Percentiles rank a stretch among this genome's conserved stretches.
Conservation (phyloP, 345 rosid genomes). For the Carallia pectinifolia region DNA sequence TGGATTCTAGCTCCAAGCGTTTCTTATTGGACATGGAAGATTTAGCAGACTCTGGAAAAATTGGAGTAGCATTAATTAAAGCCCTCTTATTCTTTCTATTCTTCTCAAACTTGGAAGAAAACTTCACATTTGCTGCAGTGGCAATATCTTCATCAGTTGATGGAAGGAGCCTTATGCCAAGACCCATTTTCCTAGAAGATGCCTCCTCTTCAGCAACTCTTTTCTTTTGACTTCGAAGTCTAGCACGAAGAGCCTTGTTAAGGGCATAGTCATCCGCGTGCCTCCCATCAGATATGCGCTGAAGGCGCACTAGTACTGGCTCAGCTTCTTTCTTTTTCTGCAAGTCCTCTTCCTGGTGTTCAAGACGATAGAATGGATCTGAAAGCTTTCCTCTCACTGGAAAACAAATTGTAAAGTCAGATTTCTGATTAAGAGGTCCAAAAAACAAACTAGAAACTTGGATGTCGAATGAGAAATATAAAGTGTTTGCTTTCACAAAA, state of each 20-base stretch:
- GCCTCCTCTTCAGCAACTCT: slow-evolving; percentile 84
- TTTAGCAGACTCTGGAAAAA: slow-evolving; percentile 54
- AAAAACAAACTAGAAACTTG: not conserved
- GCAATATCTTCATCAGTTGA: slow-evolving; percentile 55
- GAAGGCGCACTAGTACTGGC: slow-evolving; percentile 80
- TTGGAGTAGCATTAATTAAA: slow-evolving; percentile 61
- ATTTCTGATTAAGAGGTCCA: not conserved
- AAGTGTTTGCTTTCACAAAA: not conserved
- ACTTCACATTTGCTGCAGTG: slow-evolving; percentile 58
- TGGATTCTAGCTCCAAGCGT: slow-evolving; percentile 63
- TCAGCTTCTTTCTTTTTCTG: slow-evolving; percentile 96
- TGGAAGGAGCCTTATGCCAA: slow-evolving; percentile 77
- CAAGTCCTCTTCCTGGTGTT: slow-evolving; percentile 90
- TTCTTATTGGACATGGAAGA: slow-evolving; percentile 44
- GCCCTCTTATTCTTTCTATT: slow-evolving; percentile 81
- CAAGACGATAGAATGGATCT: slow-evolving; percentile 92
- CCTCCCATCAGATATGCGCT: slow-evolving; percentile 73
- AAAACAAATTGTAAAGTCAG: slow-evolving; percentile 20
- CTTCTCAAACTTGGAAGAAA: slow-evolving; percentile 66
- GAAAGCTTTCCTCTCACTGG: slow-evolving; percentile 89
- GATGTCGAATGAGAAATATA: not conserved
- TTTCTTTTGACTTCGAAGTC: slow-evolving; percentile 77
- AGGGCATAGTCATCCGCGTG: slow-evolving; percentile 84
- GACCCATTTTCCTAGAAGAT: slow-evolving; percentile 66
- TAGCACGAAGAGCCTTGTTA: slow-evolving; percentile 77